Percentiles rank a stretch among this genome's conserved stretches.
These are phyloP conservation scores for Cinnamomum chago DNA, from an alignment of 164 flowering plant genomes.

Conservation along the genomic window DNA sequence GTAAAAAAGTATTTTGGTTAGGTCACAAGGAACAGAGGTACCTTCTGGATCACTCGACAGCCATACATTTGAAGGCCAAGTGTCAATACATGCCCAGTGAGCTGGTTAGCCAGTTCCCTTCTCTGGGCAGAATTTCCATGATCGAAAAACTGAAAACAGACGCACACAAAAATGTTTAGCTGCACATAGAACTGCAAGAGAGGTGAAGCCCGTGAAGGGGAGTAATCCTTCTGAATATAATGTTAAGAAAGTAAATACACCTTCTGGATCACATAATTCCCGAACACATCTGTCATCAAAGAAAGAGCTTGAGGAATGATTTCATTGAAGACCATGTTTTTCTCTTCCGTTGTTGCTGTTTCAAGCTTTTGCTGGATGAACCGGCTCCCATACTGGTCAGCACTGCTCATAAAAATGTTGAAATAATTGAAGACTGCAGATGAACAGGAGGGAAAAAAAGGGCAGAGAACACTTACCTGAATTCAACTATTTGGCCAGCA, in stretches of 20 bases:
- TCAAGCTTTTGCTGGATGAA: conserved; percentile 98
- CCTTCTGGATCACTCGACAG: conserved; percentile 91
- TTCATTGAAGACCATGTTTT: conserved; percentile 79
- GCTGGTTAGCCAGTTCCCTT: conserved; percentile 72
- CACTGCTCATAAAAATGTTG: conserved; percentile 41
- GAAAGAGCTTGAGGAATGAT: conserved; percentile 87
- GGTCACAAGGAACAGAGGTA: conserved; percentile 11
- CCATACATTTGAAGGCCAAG: conserved; percentile 95
- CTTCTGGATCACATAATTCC: conserved; percentile 98
- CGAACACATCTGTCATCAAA: conserved; percentile 97
- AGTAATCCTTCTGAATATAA: not conserved
- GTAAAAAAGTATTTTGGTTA: not conserved
- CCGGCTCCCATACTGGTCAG: conserved; percentile 97
- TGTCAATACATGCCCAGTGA: conserved; percentile 62
- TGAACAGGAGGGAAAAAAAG: not conserved
- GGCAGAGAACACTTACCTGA: conserved; percentile 47
- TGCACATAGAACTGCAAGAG: not conserved
- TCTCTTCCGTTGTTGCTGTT: conserved; percentile 82
- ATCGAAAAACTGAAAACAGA: conserved; percentile 65
- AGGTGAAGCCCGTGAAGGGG: not conserved
- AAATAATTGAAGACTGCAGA: not conserved
- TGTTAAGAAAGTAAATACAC: conserved; percentile 28
- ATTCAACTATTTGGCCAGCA: conserved; percentile 87
- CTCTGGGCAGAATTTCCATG: conserved; percentile 71
- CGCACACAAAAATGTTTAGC: not conserved